Conservation (phyloP, 805 yeast species). For the Millerago galiae region DNA sequence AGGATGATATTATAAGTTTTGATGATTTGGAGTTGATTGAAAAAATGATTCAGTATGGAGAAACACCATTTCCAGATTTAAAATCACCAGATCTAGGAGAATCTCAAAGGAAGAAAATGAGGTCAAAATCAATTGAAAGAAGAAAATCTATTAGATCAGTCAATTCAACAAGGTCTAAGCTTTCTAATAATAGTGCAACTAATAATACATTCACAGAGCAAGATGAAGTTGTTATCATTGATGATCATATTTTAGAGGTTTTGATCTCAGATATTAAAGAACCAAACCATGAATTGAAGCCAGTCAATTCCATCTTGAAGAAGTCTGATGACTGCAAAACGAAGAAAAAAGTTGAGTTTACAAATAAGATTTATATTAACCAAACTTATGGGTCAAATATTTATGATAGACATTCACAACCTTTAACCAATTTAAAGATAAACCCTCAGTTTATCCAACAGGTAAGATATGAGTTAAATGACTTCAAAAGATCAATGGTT, state of each 20-base stretch:
- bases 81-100: constrained; percentile 25
- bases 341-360: constrained; percentile 34
- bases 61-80: constrained; percentile 32
- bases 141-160: constrained; percentile 28
- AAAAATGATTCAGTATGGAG: constrained; percentile 34
- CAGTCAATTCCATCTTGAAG: background rate
- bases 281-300: constrained; percentile 3
- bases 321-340: background rate
- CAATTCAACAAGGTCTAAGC: constrained; percentile 19
- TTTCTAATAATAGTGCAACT: constrained; percentile 3
- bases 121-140: constrained; percentile 31
- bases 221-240: constrained; percentile 1
- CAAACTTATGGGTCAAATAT: constrained; percentile 45
- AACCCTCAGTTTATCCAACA: constrained; percentile 45
- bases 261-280: constrained; percentile 11
- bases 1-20: constrained; percentile 13
- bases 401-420: constrained; percentile 49
- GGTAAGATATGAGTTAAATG: constrained; percentile 60
- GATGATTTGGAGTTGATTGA: constrained; percentile 34
- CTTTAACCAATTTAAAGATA: constrained; percentile 34
- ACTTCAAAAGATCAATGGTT: constrained; percentile 61
- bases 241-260: constrained; percentile 14
- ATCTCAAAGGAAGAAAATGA: constrained; percentile 23
- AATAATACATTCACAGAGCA: background rate
- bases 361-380: constrained; percentile 40